phyloP scores from a whole-genome alignment of 2,329 filamentous ascomycete genomes.

The Trichoderma afroharzianum region DNA sequence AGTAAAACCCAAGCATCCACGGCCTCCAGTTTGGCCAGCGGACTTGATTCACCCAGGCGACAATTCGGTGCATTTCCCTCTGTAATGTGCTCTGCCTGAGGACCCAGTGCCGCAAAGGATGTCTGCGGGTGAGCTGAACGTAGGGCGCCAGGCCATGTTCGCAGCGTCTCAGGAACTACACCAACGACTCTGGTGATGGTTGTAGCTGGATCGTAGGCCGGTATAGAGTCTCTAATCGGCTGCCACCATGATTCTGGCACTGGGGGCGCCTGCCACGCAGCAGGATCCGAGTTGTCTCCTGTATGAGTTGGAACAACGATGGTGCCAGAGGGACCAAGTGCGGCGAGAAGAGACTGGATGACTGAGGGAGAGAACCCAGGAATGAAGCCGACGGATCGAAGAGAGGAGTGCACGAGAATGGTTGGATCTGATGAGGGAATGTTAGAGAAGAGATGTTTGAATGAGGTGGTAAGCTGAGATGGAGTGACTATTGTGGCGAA shows the following conservation, averaged over 20 bases:
- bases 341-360: not conserved
- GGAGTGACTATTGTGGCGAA: not conserved
- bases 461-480: not conserved
- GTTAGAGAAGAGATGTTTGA: not conserved
- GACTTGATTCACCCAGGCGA: not conserved
- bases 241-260: conserved; percentile 20
- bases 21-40: not conserved
- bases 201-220: conserved; percentile 16
- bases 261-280: conserved; percentile 19
- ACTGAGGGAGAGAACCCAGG: not conserved
- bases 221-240: conserved; percentile 19
- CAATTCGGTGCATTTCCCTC: not conserved
- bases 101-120: conserved; percentile 18
- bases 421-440: not conserved
- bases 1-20: not conserved
- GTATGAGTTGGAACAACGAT: conserved; percentile 22
- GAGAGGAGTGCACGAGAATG: not conserved
- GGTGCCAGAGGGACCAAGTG: conserved; percentile 10
- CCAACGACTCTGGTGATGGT: conserved; percentile 16
- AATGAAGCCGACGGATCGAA: not conserved
- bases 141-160: conserved; percentile 20
- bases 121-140: conserved; percentile 23
- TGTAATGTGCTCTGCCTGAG: not conserved
- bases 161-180: conserved; percentile 17
- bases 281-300: conserved; percentile 20